These are phyloP conservation scores for Aurinia saxatilis DNA, from an alignment of 345 rosid species.

Conservation along the genomic window DNA sequence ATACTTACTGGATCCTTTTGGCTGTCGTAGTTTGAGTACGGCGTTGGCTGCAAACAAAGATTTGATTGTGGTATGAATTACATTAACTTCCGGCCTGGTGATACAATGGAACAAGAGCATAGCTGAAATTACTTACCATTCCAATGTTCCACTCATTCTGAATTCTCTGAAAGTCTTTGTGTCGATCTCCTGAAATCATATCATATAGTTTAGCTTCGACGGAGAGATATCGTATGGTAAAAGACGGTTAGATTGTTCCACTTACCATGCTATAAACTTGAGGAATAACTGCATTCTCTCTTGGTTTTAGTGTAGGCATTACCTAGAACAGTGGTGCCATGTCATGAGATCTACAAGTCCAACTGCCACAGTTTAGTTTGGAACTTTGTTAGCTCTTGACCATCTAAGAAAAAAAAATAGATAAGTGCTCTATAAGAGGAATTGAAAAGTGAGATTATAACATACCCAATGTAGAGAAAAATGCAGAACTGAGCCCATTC, in stretches of 20 bases:
- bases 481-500: constrained; percentile 91
- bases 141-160: constrained; percentile 81
- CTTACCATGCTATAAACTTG: constrained; percentile 81
- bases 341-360: constrained; percentile 91
- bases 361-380: constrained; percentile 36
- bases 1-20: constrained; percentile 45
- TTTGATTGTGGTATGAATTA: not conserved
- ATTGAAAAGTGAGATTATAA: not conserved
- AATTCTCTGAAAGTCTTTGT: constrained; percentile 65
- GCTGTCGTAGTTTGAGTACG: constrained; percentile 29
- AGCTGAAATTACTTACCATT: constrained; percentile 43
- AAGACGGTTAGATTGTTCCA: not conserved
- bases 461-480: constrained; percentile 77
- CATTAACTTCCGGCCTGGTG: not conserved
- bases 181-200: constrained; percentile 83
- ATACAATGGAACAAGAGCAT: not conserved
- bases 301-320: constrained; percentile 65
- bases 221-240: not conserved
- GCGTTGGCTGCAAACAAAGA: constrained; percentile 47
- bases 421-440: too few species aligned
- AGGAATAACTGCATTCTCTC: constrained; percentile 42
- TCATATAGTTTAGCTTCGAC: not conserved
- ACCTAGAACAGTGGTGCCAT: constrained; percentile 74
- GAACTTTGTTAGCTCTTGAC: not conserved
- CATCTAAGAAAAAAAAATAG: too few species aligned